Evolutionary conservation across 2,329 filamentous ascomycete genomes (phyloP), one percentile per base, ranked within the genome.

Genomic region (Colletotrichum euphorbiae): DNA sequence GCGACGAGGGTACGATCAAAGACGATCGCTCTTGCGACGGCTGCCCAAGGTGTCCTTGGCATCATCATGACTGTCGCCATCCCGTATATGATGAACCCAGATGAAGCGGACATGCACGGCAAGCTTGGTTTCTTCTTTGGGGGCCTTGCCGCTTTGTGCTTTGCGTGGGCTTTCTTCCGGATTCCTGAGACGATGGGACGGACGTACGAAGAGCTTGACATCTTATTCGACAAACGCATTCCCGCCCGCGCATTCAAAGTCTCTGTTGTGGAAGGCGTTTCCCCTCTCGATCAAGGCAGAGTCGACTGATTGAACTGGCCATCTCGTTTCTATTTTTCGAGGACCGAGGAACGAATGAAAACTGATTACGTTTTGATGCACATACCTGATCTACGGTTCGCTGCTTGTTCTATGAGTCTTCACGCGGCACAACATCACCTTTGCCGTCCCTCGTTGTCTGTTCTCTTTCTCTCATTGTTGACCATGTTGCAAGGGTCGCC

Each of bases 1-100:
- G 80, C 81, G 15, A 83, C 80, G 2, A 77, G 81, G 15, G 79
- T 83, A 7, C 76, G 81, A 7, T 81, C 80, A 17, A 82, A 82
- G 75, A 82, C 79, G 2, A 83, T 83, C 28, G 80, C 81, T 40
- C 75, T 83, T 13, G 80, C 80, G 11, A 83, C 81, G 6, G 80
- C 81, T 3, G 74, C 78, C 0, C 81, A 83, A 66, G 80, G 77
- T 0, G 72, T 80, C 0, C 63, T 81, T 0, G 81, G 80, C 4
- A 77, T 79, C 2, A 42, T 75, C 40, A 77, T 76, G 62, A 73
- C 72, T 0, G 72, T 77, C 0, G 73, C 75, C 0, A 77, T 75
- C 1, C 77, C 77, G 2, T 72, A 73, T 54, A 65, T 74, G 59
- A 73, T 75, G 9, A 75, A 74, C 45, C 71, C 73, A 0, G 74